Percentiles rank a stretch among this genome's conserved stretches.
Conservation (phyloP, 23 red algal genomes). For the Pyropia yezoensis region DNA sequence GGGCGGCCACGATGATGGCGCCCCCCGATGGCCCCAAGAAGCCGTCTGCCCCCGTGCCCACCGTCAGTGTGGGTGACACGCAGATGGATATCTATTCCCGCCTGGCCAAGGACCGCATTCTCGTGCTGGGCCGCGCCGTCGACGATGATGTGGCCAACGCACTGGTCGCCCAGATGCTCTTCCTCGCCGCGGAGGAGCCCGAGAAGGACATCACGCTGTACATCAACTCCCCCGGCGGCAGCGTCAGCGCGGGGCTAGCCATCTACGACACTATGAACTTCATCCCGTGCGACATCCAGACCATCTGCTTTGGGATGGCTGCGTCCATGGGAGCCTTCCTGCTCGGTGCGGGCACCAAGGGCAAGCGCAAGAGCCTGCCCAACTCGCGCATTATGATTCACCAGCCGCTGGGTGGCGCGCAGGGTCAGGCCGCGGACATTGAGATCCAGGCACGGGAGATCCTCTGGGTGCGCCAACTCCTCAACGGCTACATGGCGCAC, state of each 20-base stretch:
- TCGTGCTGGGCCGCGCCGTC: conserved; percentile 72
- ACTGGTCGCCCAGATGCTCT: conserved; percentile 84
- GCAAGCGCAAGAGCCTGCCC: conserved; percentile 80
- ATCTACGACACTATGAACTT: conserved; percentile 94
- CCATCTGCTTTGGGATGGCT: conserved; percentile 80
- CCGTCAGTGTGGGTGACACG: conserved; percentile 74
- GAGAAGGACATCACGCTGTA: conserved; percentile 89
- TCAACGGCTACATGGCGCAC: conserved; percentile 90
- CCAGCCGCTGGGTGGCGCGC: conserved; percentile 88
- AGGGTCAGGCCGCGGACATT: conserved; percentile 90
- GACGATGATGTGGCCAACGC: conserved; percentile 94
- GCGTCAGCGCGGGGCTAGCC: conserved; percentile 70
- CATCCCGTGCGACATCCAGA: conserved; percentile 86
- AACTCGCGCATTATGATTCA: conserved; percentile 93
- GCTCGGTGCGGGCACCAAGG: conserved; percentile 78
- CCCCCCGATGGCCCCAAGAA: too few relatives aligned
- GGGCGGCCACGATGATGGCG: too few relatives aligned
- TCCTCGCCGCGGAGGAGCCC: conserved; percentile 59
- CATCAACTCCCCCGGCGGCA: conserved; percentile 82
- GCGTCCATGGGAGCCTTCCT: conserved; percentile 91
- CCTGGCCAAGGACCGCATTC: conserved; percentile 84
- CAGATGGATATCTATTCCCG: conserved; percentile 96
- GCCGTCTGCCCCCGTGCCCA: conserved; percentile 43
- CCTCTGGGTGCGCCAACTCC: conserved; percentile 63
- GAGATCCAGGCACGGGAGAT: conserved; percentile 91